phyloP scores from a whole-genome alignment of 495 filamentous ascomycete genomes.

The Penicillium chermesinum region DNA sequence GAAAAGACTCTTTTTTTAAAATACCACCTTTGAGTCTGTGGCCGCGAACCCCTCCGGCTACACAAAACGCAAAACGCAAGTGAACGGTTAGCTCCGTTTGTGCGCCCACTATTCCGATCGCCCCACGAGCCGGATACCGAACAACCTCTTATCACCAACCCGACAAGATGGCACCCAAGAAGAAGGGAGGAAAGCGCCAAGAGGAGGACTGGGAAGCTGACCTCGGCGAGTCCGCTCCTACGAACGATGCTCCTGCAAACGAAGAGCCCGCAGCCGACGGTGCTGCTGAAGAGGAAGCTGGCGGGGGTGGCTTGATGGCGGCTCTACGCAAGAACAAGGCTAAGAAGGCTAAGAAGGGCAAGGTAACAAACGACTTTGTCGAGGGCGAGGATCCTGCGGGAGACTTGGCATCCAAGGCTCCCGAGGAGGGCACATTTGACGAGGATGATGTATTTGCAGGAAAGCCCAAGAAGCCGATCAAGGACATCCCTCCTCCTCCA shows the following conservation, averaged over 20 bases:
- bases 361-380: slow-evolving; percentile 63
- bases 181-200: slow-evolving; percentile 84
- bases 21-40: slow-evolving; percentile 11
- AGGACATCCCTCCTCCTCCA: slow-evolving; percentile 36
- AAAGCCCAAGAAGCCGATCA: slow-evolving; percentile 57
- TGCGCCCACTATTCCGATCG: slow-evolving; percentile 23
- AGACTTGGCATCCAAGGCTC: slow-evolving; percentile 61
- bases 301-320: slow-evolving; percentile 67
- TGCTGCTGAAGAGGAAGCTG: slow-evolving; percentile 45
- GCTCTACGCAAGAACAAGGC: slow-evolving; percentile 82
- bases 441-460: slow-evolving; percentile 77
- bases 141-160: slow-evolving; percentile 3
- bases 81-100: slow-evolving; percentile 34
- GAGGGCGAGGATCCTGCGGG: slow-evolving; percentile 62
- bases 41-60: slow-evolving; percentile 6
- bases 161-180: slow-evolving; percentile 77
- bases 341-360: slow-evolving; percentile 91
- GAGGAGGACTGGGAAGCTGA: slow-evolving; percentile 96
- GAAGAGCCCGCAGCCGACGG: slow-evolving; percentile 35
- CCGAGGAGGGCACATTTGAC: slow-evolving; percentile 80
- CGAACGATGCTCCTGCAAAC: slow-evolving; percentile 43
- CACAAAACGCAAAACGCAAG: slow-evolving; percentile 14
- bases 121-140: slow-evolving; percentile 12
- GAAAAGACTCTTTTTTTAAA: slow-evolving; percentile 3
- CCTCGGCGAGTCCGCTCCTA: slow-evolving; percentile 69